Conservation (phyloP, 352 stramenopile genomes). For the Phytopythium mirpurense region DNA sequence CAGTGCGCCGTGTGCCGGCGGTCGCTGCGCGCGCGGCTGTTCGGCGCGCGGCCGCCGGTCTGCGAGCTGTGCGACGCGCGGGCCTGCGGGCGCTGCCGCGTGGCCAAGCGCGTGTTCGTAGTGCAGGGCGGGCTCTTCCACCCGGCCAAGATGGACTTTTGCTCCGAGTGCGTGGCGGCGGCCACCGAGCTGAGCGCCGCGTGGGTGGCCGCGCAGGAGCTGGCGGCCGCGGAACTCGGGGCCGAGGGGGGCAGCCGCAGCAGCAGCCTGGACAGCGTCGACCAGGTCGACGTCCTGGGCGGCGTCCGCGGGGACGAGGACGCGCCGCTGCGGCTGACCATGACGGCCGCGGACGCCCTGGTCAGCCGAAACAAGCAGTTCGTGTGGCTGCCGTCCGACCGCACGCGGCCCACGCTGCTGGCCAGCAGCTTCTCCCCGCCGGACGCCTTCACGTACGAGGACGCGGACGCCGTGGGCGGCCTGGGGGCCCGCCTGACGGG, state of each 20-base stretch:
- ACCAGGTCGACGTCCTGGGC: not conserved
- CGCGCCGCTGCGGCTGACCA: slow-evolving; percentile 17
- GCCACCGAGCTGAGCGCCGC: slow-evolving; percentile 41
- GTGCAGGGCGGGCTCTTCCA: slow-evolving; percentile 34
- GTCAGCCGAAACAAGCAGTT: not conserved
- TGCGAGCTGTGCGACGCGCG: slow-evolving; percentile 32
- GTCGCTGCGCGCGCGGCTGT: slow-evolving; percentile 19
- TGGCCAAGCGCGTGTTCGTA: slow-evolving; percentile 28
- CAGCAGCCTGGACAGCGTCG: slow-evolving; percentile 2
- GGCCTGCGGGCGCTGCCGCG: slow-evolving; percentile 31
- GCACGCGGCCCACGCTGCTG: slow-evolving; percentile 1
- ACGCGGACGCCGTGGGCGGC: not conserved
- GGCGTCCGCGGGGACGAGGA: slow-evolving; percentile 16
- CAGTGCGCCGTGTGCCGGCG: slow-evolving; percentile 21
- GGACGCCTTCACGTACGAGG: not conserved
- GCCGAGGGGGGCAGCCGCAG: no score
- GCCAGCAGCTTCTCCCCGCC: not conserved
- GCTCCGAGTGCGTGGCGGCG: slow-evolving; percentile 35
- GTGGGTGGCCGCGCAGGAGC: slow-evolving; percentile 51
- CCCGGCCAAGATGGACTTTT: slow-evolving; percentile 68
- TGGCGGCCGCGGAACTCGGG: slow-evolving; percentile 11
- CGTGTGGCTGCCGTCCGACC: slow-evolving; percentile 7
- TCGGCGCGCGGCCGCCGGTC: slow-evolving; percentile 9
- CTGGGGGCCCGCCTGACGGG: not conserved
- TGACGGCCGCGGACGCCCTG: slow-evolving; percentile 21